phyloP scores from a whole-genome alignment of 768 basidiomycete genomes.

The Termitomyces titanicus region DNA sequence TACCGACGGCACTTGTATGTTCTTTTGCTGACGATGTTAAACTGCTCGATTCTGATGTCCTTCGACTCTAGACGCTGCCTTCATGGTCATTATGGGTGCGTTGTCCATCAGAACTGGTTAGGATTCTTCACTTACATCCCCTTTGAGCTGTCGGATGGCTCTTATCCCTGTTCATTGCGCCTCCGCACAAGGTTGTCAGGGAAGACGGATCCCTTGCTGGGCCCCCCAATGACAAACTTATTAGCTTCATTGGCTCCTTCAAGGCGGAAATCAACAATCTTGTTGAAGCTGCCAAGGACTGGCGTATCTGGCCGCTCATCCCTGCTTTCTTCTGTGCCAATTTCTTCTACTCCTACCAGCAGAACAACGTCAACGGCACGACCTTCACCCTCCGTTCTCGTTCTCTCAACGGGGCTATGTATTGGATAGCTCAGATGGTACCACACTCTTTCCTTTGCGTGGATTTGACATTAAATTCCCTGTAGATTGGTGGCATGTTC shows the following conservation, averaged over 20 bases:
- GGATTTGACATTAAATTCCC: neutral
- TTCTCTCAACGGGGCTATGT: conserved; percentile 26
- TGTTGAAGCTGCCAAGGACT: conserved; percentile 18
- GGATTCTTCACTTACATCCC: neutral
- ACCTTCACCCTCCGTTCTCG: conserved; percentile 25
- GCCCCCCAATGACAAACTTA: conserved; percentile 12
- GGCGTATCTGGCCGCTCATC: conserved; percentile 24
- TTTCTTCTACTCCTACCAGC: conserved; percentile 29
- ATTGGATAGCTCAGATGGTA: conserved; percentile 29
- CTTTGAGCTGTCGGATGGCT: conserved; percentile 22
- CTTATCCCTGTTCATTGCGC: conserved; percentile 17
- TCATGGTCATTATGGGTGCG: conserved; percentile 27
- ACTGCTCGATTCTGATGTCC: neutral
- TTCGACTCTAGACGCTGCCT: conserved; percentile 21
- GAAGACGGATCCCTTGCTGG: conserved; percentile 22
- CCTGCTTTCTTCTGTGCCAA: conserved; percentile 29
- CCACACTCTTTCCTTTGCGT: neutral
- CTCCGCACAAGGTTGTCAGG: conserved; percentile 23
- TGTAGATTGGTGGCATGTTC: conserved; percentile 21
- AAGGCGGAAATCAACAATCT: conserved; percentile 19
- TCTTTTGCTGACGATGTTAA: neutral
- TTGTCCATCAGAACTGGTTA: neutral
- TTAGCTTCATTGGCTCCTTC: conserved; percentile 14
- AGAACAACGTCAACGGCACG: conserved; percentile 24
- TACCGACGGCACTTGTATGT: conserved; percentile 26